These are phyloP conservation scores for Sanghuangporus weigelae DNA, from an alignment of 1,284 basidiomycete species.

Conservation along the genomic window DNA sequence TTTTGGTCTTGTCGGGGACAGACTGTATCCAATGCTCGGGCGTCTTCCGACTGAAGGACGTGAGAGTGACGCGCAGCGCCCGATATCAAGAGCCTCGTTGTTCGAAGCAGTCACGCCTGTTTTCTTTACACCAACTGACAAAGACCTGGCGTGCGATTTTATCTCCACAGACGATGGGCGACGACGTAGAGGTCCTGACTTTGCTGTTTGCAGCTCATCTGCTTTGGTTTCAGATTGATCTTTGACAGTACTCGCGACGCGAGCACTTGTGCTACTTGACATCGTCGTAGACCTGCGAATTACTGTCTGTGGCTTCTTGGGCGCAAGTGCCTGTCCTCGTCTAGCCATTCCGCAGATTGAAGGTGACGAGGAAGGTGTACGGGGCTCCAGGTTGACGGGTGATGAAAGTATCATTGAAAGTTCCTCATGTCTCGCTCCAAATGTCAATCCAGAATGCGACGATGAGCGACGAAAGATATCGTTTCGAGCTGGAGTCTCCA, in stretches of 20 bases:
- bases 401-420: background rate
- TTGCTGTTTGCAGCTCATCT: background rate
- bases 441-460: background rate
- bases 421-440: background rate
- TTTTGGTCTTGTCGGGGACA: background rate
- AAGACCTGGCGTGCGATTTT: background rate
- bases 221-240: background rate
- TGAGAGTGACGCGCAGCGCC: background rate
- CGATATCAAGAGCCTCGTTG: background rate
- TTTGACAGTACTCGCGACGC: background rate
- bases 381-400: background rate
- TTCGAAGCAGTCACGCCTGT: background rate
- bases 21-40: background rate
- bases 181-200: background rate
- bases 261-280: background rate
- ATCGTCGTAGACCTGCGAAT: background rate
- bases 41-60: background rate
- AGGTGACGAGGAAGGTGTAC: constrained; percentile 8
- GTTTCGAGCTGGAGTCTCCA: background rate
- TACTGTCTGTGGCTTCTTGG: background rate
- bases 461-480: background rate
- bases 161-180: constrained; percentile 1
- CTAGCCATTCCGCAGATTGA: background rate
- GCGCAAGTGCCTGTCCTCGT: background rate
- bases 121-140: constrained; percentile 1